Evolutionary conservation across 2,329 filamentous ascomycete species (phyloP), one percentile per base, ranked within the genome.

Genomic region (Neopestalotiopsis sp.): DNA sequence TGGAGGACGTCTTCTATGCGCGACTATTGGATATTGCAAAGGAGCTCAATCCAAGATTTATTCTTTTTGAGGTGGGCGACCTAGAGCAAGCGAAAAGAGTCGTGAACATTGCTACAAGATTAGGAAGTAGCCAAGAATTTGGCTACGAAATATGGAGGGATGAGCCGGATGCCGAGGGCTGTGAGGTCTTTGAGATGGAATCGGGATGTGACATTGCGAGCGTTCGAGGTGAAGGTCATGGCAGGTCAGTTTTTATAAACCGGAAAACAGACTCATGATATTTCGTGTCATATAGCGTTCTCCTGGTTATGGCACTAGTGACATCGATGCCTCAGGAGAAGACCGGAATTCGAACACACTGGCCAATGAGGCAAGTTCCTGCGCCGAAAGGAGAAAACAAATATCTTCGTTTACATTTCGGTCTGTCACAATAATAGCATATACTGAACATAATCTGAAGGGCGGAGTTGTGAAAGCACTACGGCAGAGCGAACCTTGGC

Each of bases 51-150:
- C 86, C 91, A 0, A 86, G 84, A 60, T 74, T 91, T 7, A 77
- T 92, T 10, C 78, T 94, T 0, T 84, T 95, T 71, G 94, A 97
- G 78, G 87, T 95, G 32, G 92, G 90, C 0, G 92, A 93, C 74
- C 78, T 89, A 69, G 82, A 80, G 5, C 94, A 97, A 79, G 93
- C 92, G 0, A 67, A 79, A 4, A 84, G 93, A 13, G 91, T 96
- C 1, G 85, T 86, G 1, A 74, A 77, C 9, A 80, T 89, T 75
- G 86, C 84, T 68, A n/a, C 65, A 69, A 13, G 71, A 73, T 0
- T 60, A 70, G 28, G 84, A 67, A 77, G 6, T 69, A 74, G 38
- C 61, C 77, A 81, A 0, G 56, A 67, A 1, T 42, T 49, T 2
- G 75, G 77, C 2, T 78, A 91, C 1, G 90, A 94, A 78, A 84